A percentile compares a stretch with the other conserved stretches of the same genome.
phyloP scores from a whole-genome alignment of 2,329 filamentous ascomycete genomes.

The Neurospora sp. region DNA sequence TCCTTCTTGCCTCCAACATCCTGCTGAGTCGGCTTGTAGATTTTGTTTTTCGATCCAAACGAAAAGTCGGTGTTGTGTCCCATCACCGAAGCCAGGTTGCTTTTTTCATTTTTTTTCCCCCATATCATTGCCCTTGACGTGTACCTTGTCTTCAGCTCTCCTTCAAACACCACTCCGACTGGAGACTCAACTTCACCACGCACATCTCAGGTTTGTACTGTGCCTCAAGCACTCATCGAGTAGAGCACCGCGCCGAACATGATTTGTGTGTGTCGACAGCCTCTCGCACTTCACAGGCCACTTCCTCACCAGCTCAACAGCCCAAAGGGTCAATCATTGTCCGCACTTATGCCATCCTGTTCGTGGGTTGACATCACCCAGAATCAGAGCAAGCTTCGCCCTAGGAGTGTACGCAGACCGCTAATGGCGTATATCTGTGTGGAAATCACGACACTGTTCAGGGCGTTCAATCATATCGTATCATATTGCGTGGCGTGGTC shows the following conservation, averaged over 20 bases:
- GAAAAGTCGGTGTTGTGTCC: neutral
- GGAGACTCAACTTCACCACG: neutral
- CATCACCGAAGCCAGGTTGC: neutral
- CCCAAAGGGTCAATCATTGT: neutral
- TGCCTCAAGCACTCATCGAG: neutral
- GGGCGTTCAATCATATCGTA: neutral
- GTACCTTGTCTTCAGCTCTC: neutral
- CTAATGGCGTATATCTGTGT: neutral
- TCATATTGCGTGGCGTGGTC: neutral
- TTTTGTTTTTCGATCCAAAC: neutral
- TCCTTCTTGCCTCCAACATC: neutral
- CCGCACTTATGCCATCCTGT: neutral
- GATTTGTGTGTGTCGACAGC: neutral
- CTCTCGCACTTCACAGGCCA: neutral
- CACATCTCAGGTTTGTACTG: neutral
- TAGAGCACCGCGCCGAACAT: neutral
- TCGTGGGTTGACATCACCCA: neutral
- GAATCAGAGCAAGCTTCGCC: neutral
- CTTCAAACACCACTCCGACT: neutral
- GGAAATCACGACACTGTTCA: neutral
- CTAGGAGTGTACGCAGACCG: neutral
- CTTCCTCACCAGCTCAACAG: neutral
- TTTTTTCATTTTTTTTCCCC: neutral
- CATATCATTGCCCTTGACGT: neutral
- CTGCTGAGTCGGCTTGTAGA: neutral